These are phyloP conservation scores for Pseudogymnoascus sp. DNA, from an alignment of 2,329 filamentous ascomycete species.

Conservation along the genomic window DNA sequence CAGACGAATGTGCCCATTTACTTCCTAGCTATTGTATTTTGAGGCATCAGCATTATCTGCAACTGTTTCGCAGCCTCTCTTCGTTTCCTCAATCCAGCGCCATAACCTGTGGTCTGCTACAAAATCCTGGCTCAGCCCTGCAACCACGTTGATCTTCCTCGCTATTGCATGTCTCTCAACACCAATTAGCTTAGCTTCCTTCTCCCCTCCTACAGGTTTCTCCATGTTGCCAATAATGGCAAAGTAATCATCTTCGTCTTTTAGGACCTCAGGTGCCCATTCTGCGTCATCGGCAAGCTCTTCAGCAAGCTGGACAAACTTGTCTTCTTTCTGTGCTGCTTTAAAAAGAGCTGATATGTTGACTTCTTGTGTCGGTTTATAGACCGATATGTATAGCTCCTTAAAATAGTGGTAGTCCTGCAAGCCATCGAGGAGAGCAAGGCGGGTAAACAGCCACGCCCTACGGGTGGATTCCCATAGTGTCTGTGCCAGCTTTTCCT, in stretches of 20 bases:
- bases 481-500: slow-evolving; percentile 7
- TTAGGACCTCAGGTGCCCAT: slow-evolving; percentile 13
- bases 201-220: background rate
- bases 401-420: slow-evolving; percentile 18
- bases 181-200: background rate
- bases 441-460: slow-evolving; percentile 16
- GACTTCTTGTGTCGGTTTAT: slow-evolving; percentile 13
- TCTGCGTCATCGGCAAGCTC: slow-evolving; percentile 14
- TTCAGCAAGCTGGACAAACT: slow-evolving; percentile 15
- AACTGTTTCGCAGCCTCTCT: background rate
- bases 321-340: slow-evolving; percentile 11
- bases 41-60: too few species aligned
- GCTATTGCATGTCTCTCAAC: slow-evolving; percentile 15
- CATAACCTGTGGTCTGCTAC: slow-evolving; percentile 17
- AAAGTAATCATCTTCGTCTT: slow-evolving; percentile 18
- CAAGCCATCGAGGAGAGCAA: slow-evolving; percentile 16
- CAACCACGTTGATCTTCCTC: slow-evolving; percentile 16
- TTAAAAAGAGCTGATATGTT: slow-evolving; percentile 15
- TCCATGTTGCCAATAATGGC: background rate
- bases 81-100: background rate
- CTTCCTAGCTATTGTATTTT: too few species aligned
- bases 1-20: too few species aligned
- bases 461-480: slow-evolving; percentile 13
- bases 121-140: slow-evolving; percentile 14
- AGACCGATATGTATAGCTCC: slow-evolving; percentile 15